Evolutionary conservation across 2,329 filamentous ascomycete species (phyloP), one percentile per base, ranked within the genome.

Genomic region (Penicillium sp.): DNA sequence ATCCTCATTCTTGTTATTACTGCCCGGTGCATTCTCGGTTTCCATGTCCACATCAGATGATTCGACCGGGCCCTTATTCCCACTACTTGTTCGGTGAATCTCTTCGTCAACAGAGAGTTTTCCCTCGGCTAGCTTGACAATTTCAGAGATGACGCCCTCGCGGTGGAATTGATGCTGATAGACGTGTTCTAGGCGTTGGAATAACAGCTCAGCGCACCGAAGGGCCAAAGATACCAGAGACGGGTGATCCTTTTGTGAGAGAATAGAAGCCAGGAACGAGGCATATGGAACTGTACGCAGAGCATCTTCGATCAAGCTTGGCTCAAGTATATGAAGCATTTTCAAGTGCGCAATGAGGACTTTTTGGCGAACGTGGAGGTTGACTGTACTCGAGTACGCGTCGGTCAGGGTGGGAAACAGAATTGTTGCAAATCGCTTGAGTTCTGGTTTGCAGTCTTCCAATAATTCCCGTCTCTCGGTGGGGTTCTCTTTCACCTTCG

Each of bases 161-260:
- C 95, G 90, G 70, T 99, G 96, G 65, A 99, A 93, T 67, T 99
- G 96, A 68, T 97, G 96, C 26, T 91, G 88, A 70, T 99, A 99
- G 29, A 98, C 90, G 22, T 88, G 83, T 61, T 93, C 91, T 6
- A 99, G 80, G 19, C 96, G 87, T 67, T 87, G 88, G 58, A 97
- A 83, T 1, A 99, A 83, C 6, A 99, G 80, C 72, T 97, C 93
- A 0, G 93, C 90, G 37, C 93, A 93, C 69, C 96, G 91, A 16
- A 99, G 80, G 19, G 91, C 93, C 63, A 88, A 89, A 60, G 92
- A 90, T 10, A 98, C 92, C 5, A 99, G 80, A 2, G 88, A 88
- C 1, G 91, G 85, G 65, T 99, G 93, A 67, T 99, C 96, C 72
- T 96, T 90, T 68, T 99, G 95, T 0, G 93, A 96, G 19, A 99